These are phyloP conservation scores for Pyrus communis DNA, from an alignment of 306 rosid genomes.

Conservation along the genomic window DNA sequence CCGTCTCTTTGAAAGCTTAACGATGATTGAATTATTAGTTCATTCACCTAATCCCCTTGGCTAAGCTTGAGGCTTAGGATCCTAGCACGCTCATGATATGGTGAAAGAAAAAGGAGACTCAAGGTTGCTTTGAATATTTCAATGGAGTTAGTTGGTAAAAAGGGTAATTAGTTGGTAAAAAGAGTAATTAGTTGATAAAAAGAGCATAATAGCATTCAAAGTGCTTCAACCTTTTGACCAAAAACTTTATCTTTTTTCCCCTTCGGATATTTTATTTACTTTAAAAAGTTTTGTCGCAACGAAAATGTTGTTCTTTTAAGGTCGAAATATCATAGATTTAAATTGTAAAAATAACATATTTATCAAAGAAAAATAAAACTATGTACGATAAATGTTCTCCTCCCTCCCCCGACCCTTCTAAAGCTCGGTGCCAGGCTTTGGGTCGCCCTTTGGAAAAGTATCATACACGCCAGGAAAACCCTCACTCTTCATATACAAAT, in stretches of 20 bases:
- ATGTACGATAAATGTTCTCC: too few species aligned
- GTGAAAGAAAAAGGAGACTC: not conserved
- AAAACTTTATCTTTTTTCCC: not conserved
- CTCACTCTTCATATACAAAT: too few species aligned
- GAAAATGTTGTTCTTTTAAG: too few species aligned
- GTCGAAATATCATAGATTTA: rapidly evolving
- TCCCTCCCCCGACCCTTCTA: too few species aligned
- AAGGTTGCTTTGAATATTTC: not conserved
- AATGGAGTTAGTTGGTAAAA: not conserved
- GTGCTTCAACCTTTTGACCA: not conserved
- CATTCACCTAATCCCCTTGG: not conserved
- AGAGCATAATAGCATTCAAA: not conserved
- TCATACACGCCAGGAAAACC: too few species aligned
- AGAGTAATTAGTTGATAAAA: not conserved
- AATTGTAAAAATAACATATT: too few species aligned
- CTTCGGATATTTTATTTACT: not conserved
- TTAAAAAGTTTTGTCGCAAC: not conserved
- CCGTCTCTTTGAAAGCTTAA: too few species aligned
- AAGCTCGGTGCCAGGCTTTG: too few species aligned
- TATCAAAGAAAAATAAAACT: too few species aligned
- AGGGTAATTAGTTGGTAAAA: not conserved
- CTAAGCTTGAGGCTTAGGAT: too few species aligned
- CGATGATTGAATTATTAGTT: too few species aligned
- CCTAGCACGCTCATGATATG: not conserved
- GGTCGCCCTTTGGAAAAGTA: not conserved